Evolutionary conservation across 805 yeast genomes (phyloP), one percentile per base, ranked within the genome.

Genomic region (Nakazawaea holstii): DNA sequence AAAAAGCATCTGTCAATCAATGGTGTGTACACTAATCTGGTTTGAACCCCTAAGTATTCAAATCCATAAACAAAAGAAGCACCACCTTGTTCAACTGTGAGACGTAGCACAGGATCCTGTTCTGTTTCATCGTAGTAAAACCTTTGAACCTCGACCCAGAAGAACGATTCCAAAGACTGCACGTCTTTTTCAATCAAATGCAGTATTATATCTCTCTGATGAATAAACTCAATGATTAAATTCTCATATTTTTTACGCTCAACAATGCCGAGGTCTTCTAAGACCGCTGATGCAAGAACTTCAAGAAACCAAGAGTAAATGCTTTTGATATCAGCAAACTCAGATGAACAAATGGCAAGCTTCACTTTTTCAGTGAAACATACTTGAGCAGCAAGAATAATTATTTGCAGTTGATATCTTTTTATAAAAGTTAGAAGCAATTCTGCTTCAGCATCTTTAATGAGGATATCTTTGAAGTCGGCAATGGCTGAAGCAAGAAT

Each of bases 41-140:
- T 87, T 2, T 84, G 81, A 1, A 79, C 70, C 0, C 97, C 97
- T 8, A 82, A 69, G 53, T 87, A 92, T 57, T 90, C 96, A 60
- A 78, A 88, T 0, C 96, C 96, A 58, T 92, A 92, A 1, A 26
- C 45, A 46, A 83, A 75, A 0, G 56, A 49, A 10, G 78, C 69
- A 14, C 74, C 66, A 2, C 82, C 77, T 44, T 82, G 87, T n/a
- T 56, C 60, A 0, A 90, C 72, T 0, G 41, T 53, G 4, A 87
- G 58, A 8, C 66, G 57, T 4, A 55, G 53, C 3, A 69, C 43
- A 1, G 55, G 53, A 39, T 73, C 74, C 0, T 42, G 31, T 1
- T 50, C 54, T 1, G 49, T 43, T 0, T 47, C 35, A 29, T 65
- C 58, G 45, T 63, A 68, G 49, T 73, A 75, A 53, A 72, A 85